Conservation (phyloP, 2,329 filamentous ascomycete species). For the Fonsecaea pugnacius region DNA sequence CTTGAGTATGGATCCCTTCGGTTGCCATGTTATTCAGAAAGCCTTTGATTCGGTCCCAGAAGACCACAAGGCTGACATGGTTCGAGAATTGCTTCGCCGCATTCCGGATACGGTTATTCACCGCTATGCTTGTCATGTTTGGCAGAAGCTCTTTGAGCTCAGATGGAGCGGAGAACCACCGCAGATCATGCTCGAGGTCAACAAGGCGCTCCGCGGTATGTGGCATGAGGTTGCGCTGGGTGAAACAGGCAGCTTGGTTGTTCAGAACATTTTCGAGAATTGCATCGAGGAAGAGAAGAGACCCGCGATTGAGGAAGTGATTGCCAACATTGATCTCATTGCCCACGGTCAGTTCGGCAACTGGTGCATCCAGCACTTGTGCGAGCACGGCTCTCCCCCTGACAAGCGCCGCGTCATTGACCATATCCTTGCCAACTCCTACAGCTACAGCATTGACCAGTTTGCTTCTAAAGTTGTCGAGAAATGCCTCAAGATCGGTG, state of each 20-base stretch:
- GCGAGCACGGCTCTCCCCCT: slow-evolving; percentile 87
- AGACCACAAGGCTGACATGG: slow-evolving; percentile 97
- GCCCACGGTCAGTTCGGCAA: slow-evolving; percentile 98
- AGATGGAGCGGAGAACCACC: slow-evolving; percentile 93
- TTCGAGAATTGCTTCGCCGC: slow-evolving; percentile 91
- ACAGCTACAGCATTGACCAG: slow-evolving; percentile 98
- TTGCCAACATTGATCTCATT: slow-evolving; percentile 92
- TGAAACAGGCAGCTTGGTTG: slow-evolving; percentile 95
- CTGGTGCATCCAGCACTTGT: slow-evolving; percentile 99
- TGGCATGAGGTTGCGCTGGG: slow-evolving; percentile 98
- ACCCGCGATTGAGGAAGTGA: slow-evolving; percentile 94
- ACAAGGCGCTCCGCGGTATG: slow-evolving; percentile 89
- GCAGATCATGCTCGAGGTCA: slow-evolving; percentile 98
- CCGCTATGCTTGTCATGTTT: slow-evolving; percentile 97
- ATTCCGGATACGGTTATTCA: slow-evolving; percentile 99
- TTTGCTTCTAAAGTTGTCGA: slow-evolving; percentile 99
- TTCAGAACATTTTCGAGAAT: slow-evolving; percentile 99
- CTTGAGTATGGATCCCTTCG: slow-evolving; percentile 97
- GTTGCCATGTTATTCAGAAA: slow-evolving; percentile 97
- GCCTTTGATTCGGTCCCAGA: slow-evolving; percentile 97
- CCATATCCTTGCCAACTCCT: slow-evolving; percentile 89
- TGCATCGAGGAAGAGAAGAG: slow-evolving; percentile 99
- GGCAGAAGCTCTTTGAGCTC: slow-evolving; percentile 98
- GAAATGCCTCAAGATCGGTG: slow-evolving; percentile 97
- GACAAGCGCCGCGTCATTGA: slow-evolving; percentile 94